These are phyloP conservation scores for Discostella stelligeroides DNA, from an alignment of 108 stramenopile genomes.

Conservation along the genomic window DNA sequence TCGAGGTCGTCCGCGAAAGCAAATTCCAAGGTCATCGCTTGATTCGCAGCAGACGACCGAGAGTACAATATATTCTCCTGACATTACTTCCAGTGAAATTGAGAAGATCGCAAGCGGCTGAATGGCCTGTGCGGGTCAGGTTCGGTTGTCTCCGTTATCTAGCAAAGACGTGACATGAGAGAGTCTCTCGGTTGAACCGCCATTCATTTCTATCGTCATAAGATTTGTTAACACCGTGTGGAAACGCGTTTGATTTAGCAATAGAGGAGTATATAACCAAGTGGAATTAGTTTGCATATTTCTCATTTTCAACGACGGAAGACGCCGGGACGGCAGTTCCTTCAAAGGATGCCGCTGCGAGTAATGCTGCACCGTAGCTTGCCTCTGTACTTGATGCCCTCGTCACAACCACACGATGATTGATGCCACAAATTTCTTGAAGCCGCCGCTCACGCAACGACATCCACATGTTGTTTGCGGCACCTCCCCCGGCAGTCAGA, in stretches of 20 bases:
- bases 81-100: too few relatives aligned
- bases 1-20: slow-evolving; percentile 13
- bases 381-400: slow-evolving; percentile 84
- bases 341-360: slow-evolving; percentile 73
- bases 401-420: slow-evolving; percentile 51
- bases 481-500: slow-evolving; percentile 87
- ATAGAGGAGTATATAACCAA: neutral
- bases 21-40: too few relatives aligned
- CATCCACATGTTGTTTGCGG: slow-evolving; percentile 84
- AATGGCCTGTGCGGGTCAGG: neutral
- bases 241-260: neutral
- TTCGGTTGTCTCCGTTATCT: too few relatives aligned
- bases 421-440: slow-evolving; percentile 38
- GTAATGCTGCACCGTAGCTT: slow-evolving; percentile 88
- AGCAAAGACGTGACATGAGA: too few relatives aligned
- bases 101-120: too few relatives aligned
- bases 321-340: neutral
- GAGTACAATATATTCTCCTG: too few relatives aligned
- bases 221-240: too few relatives aligned
- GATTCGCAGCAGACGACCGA: too few relatives aligned
- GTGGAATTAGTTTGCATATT: neutral
- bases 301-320: neutral
- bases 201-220: too few relatives aligned
- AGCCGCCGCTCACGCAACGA: slow-evolving; percentile 74
- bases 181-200: too few relatives aligned